Percentiles rank a stretch among this genome's conserved stretches.
phyloP scores from a whole-genome alignment of 1,139 yeast genomes.

The Candida albicans region DNA sequence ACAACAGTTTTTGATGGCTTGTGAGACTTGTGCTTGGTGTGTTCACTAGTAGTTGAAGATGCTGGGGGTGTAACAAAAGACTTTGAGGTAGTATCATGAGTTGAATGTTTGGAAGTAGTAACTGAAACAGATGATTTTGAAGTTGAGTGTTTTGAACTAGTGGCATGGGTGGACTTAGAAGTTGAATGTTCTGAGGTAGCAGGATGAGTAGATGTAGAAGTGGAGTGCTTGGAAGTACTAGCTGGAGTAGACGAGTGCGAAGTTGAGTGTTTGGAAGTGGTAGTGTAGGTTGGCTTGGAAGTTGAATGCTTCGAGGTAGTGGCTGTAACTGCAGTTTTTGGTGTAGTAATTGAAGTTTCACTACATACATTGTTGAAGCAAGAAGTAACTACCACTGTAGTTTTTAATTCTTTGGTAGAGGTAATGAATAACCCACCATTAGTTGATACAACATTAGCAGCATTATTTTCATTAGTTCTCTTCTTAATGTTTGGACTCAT shows the following conservation, averaged over 20 bases:
- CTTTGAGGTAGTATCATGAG: slow-evolving; percentile 11
- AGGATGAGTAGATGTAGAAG: no score
- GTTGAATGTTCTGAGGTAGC: not conserved
- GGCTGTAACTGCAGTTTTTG: not conserved
- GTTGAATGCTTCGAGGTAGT: not conserved
- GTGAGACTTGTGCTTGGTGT: no score
- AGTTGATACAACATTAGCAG: no score
- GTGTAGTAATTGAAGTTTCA: slow-evolving; percentile 2
- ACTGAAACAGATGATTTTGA: not conserved
- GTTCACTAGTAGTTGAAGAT: not conserved
- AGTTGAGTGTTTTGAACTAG: not conserved
- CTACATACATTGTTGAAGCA: slow-evolving; percentile 10
- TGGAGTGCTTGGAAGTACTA: not conserved
- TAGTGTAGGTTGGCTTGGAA: no score
- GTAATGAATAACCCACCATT: slow-evolving; percentile 13
- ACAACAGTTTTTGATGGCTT: slow-evolving; percentile 13
- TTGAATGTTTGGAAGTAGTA: slow-evolving; percentile 1
- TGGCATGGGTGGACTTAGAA: not conserved
- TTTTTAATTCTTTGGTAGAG: slow-evolving; percentile 11
- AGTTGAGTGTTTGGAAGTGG: not conserved
- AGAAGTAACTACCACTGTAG: slow-evolving; percentile 10
- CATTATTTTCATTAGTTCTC: slow-evolving; percentile 3
- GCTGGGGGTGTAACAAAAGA: not conserved
- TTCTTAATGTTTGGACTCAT: not conserved
- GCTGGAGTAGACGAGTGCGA: not conserved